Conservation (phyloP, 2,329 filamentous ascomycete genomes). For the Stromatinia cepivora region DNA sequence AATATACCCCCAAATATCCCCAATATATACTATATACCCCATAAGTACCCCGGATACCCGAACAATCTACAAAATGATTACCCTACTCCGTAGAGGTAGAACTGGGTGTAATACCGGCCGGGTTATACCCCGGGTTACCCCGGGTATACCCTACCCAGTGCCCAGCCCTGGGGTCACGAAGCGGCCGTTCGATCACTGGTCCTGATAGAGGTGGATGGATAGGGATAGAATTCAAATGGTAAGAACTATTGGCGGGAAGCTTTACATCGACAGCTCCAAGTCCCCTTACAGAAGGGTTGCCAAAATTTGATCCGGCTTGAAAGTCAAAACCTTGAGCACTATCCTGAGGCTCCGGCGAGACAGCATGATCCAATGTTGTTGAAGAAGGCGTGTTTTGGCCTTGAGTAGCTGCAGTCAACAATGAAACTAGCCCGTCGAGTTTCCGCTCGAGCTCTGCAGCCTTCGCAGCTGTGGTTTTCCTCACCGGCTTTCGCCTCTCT, state of each 20-base stretch:
- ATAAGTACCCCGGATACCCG: too few relatives aligned
- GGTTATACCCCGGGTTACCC: too few relatives aligned
- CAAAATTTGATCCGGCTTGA: not conserved
- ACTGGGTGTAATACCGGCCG: too few relatives aligned
- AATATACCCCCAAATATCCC: too few relatives aligned
- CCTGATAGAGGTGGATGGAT: not conserved
- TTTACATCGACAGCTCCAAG: not conserved
- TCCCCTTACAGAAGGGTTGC: not conserved
- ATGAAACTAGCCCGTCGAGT: conserved; percentile 27
- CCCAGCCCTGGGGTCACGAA: not conserved
- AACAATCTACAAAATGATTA: too few relatives aligned
- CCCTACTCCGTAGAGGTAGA: too few relatives aligned
- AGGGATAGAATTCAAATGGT: not conserved
- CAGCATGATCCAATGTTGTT: not conserved
- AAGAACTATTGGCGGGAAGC: conserved; percentile 4
- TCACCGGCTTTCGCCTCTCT: conserved; percentile 23
- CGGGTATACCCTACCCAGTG: too few relatives aligned
- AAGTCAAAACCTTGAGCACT: not conserved
- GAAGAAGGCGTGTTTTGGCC: conserved; percentile 1
- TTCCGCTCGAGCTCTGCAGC: conserved; percentile 30
- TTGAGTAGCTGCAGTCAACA: conserved; percentile 13
- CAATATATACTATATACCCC: too few relatives aligned
- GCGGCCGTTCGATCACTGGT: not conserved
- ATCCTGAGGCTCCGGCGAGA: not conserved
- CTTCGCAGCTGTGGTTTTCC: conserved; percentile 25